Evolutionary conservation across 2,329 filamentous ascomycete species (phyloP), one percentile per base, ranked within the genome.

Genomic region (Cladosporium phlei): DNA sequence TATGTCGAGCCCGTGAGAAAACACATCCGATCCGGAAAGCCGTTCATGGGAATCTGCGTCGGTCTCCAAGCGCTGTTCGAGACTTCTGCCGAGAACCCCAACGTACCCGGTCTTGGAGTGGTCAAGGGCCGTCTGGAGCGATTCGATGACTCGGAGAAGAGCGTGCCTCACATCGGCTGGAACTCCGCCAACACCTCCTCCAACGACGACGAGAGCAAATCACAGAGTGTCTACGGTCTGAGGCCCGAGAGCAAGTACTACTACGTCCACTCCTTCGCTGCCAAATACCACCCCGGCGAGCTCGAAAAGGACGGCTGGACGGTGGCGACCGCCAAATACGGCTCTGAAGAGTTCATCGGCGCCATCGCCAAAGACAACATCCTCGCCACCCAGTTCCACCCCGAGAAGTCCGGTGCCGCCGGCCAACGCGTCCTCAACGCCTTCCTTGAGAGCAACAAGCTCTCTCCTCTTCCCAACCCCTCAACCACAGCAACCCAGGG

Each of bases 81-180:
- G 55, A 85, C 86, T 7, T 97, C 93, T 0, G 79, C 81, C 30
- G 93, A 98, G 66, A 83, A 88, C 54, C 72, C 82, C 0, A 67
- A 74, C 14, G 82, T 88, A 11, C 69, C 81, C 2, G 93, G 93
- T 1, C 72, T 98, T 38, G 85, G 84, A 4, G 35, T 95, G 21
- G 82, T 97, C 52, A 81, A 83, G 34, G 79, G 78, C 29, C 72
- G 70, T 9, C 77, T 98, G 54, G 75, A 80, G 62, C 83, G 83
- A 51, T 98, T 98, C 70, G 73, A 88, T 63, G 81, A 87, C 64
- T 66, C 69, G 24, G 72, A 79, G 59, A 97, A 97, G 71, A 83
- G 89, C 28, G 94, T 98, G n/a, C 93, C 93, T 29, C 94, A 98
- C 70, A 98, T 98, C 66, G 93, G 93, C 46, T 98, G 93, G 93